phyloP scores from a whole-genome alignment of 495 filamentous ascomycete species.

The Cercophora scortea region DNA sequence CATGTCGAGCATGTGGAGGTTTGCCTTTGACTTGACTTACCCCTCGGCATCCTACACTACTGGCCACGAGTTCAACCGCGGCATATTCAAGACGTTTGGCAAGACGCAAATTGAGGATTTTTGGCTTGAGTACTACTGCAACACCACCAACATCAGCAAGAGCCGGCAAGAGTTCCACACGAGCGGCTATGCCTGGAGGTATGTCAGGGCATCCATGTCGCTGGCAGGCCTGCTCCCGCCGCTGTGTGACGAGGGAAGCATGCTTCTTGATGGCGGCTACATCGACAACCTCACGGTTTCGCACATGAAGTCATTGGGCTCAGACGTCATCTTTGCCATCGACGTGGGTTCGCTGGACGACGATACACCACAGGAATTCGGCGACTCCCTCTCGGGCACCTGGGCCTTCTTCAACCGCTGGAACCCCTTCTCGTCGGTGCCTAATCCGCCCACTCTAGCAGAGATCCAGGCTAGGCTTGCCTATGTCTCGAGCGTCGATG shows the following conservation, averaged over 20 bases:
- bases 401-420: slow-evolving; percentile 92
- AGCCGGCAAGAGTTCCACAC: slow-evolving; percentile 85
- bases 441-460: slow-evolving; percentile 89
- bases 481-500: slow-evolving; percentile 89
- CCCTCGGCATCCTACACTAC: slow-evolving; percentile 93
- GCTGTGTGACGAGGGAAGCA: slow-evolving; percentile 90
- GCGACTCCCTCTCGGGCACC: slow-evolving; percentile 88
- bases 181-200: slow-evolving; percentile 92
- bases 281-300: slow-evolving; percentile 94
- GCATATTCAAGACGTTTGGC: slow-evolving; percentile 97
- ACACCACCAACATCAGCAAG: slow-evolving; percentile 95
- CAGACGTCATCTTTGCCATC: slow-evolving; percentile 89
- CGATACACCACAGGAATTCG: slow-evolving; percentile 80
- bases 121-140: slow-evolving; percentile 98
- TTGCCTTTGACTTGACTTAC: slow-evolving; percentile 91
- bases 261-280: slow-evolving; percentile 95
- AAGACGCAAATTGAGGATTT: slow-evolving; percentile 97
- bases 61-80: slow-evolving; percentile 97
- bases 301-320: slow-evolving; percentile 92
- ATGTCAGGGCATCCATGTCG: slow-evolving; percentile 92
- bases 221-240: slow-evolving; percentile 87
- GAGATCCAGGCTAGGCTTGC: slow-evolving; percentile 94
- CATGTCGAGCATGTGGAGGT: slow-evolving; percentile 97
- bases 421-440: slow-evolving; percentile 82
- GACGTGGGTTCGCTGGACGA: slow-evolving; percentile 92